A percentile compares a stretch with the other conserved stretches of the same genome.
Conservation (phyloP, 176 grass and related monocot genomes). For the Oryza officinalis region DNA sequence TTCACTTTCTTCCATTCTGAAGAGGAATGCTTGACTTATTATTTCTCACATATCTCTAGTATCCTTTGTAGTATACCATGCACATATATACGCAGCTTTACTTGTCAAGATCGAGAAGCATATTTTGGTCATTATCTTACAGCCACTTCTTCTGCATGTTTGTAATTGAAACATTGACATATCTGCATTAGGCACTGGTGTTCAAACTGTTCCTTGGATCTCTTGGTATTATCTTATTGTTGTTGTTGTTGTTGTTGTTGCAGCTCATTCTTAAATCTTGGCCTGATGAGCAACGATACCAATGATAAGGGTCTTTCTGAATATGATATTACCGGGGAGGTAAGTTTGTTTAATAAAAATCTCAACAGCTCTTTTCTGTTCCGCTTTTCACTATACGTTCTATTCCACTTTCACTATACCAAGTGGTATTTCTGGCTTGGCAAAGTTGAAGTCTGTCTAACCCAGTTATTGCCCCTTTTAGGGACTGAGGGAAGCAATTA, state of each 20-base stretch:
- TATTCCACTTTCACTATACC: too few relatives aligned
- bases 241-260: constrained; percentile 14
- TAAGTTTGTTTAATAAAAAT: constrained; percentile 28
- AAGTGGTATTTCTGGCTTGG: neutral
- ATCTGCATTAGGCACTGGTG: neutral
- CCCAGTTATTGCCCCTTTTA: constrained; percentile 37
- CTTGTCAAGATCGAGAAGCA: neutral
- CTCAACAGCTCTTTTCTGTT: neutral
- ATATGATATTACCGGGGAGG: constrained; percentile 92
- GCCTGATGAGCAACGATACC: constrained; percentile 62
- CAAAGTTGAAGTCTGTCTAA: neutral
- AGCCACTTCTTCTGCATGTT: neutral
- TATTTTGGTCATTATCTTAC: constrained; percentile 2
- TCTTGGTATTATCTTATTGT: neutral
- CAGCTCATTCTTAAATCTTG: constrained; percentile 86
- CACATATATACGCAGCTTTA: neutral
- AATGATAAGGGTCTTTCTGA: constrained; percentile 50
- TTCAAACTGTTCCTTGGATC: neutral
- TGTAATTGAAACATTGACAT: neutral
- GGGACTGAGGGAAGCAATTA: constrained; percentile 98
- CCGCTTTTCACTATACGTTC: neutral
- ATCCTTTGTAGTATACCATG: neutral
- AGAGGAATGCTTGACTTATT: neutral
- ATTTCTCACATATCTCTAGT: constrained; percentile 4
- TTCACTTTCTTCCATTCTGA: constrained; percentile 17